Percentiles rank a stretch among this genome's conserved stretches.
phyloP scores from a whole-genome alignment of 1,139 yeast genomes.

The Nakaseomyces bracarensis region DNA sequence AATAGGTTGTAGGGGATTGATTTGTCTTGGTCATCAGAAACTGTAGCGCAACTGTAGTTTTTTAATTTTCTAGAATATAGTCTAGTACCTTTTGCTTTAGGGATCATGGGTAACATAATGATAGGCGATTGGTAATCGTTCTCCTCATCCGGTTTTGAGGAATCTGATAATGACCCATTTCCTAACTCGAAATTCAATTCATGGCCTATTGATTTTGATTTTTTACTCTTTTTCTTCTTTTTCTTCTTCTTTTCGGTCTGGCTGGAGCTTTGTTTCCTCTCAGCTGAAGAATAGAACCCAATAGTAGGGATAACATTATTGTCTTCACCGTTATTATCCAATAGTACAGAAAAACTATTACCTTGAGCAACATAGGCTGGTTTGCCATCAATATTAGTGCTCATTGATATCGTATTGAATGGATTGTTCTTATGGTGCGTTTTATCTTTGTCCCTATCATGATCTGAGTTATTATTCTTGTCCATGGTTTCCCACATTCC shows the following conservation, averaged over 20 bases:
- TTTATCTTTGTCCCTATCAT: constrained; percentile 6
- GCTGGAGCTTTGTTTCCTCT: constrained; percentile 1
- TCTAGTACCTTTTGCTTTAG: constrained; percentile 30
- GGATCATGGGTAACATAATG: constrained; percentile 29
- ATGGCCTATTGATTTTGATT: not conserved
- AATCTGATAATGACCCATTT: not conserved
- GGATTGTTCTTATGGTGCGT: constrained; percentile 6
- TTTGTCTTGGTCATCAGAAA: constrained; percentile 12
- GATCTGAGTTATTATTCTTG: constrained; percentile 10
- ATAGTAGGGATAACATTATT: constrained; percentile 18
- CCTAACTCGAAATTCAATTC: not conserved
- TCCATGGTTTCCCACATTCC: constrained; percentile 37
- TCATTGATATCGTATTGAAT: not conserved
- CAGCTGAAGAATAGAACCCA: constrained; percentile 18
- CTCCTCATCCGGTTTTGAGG: constrained; percentile 5
- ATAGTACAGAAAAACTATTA: constrained; percentile 20
- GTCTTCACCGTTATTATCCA: constrained; percentile 24
- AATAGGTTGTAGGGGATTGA: constrained; percentile 34
- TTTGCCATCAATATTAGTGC: constrained; percentile 19
- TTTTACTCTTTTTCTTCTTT: not conserved
- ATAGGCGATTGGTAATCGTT: constrained; percentile 21
- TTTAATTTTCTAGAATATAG: constrained; percentile 14
- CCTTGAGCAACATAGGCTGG: constrained; percentile 17
- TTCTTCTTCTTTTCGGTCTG: not conserved
- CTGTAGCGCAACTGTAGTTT: not conserved